phyloP scores from a whole-genome alignment of 73 alveolate genomes.

The Paramecium caudatum region DNA sequence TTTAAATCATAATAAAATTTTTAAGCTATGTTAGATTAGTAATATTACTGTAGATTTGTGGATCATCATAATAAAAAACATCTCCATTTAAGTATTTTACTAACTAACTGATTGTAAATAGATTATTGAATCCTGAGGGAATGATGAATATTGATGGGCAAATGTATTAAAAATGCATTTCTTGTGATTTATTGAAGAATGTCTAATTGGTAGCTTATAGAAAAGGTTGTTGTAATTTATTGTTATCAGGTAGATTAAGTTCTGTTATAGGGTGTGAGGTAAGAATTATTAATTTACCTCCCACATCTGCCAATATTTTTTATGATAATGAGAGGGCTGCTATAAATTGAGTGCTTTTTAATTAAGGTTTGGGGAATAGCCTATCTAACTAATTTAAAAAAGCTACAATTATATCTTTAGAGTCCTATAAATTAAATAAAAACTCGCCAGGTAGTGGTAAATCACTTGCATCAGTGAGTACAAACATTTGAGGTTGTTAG shows the following conservation, averaged over 20 bases:
- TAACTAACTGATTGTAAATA: constrained; percentile 86
- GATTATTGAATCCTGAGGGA: constrained; percentile 81
- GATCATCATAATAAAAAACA: constrained; percentile 90
- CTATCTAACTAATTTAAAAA: constrained; percentile 79
- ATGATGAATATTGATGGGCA: constrained; percentile 69
- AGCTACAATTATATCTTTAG: constrained; percentile 84
- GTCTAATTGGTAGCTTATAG: background rate
- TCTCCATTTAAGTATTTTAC: constrained; percentile 91
- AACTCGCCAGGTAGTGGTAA: constrained; percentile 93
- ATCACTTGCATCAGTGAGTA: constrained; percentile 86
- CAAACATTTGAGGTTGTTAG: constrained; percentile 89
- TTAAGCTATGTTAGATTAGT: background rate
- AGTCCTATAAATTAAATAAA: constrained; percentile 88
- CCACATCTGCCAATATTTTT: constrained; percentile 75
- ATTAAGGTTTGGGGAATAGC: constrained; percentile 76
- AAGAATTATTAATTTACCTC: constrained; percentile 86
- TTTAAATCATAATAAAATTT: constrained; percentile 52
- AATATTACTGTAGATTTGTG: constrained; percentile 66
- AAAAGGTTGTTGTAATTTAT: background rate
- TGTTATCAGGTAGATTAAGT: background rate
- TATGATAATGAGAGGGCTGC: constrained; percentile 79
- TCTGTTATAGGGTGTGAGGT: background rate
- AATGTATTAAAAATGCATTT: constrained; percentile 68
- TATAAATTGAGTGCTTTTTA: constrained; percentile 76
- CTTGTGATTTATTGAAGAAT: background rate